Conservation (phyloP, 2,329 filamentous ascomycete species). For the Trichoderma lentiforme region DNA sequence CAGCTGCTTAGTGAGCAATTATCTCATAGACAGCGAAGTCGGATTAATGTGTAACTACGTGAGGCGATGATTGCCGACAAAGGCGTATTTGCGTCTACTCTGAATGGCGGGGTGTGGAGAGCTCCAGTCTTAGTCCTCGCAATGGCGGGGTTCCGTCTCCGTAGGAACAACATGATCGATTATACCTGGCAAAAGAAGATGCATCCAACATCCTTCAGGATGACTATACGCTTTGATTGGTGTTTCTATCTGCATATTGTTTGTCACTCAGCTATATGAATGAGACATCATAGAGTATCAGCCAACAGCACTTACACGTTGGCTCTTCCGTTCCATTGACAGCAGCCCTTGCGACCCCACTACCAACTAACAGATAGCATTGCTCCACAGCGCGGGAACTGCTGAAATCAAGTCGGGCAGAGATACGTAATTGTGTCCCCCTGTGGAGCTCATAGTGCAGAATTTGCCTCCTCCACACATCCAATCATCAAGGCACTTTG, state of each 20-base stretch:
- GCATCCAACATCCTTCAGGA: not conserved
- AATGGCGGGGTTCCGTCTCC: constrained; percentile 24
- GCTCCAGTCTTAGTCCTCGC: not conserved
- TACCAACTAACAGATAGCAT: not conserved
- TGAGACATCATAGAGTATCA: not conserved
- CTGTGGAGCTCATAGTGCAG: not conserved
- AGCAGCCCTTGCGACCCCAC: not conserved
- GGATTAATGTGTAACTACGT: not conserved
- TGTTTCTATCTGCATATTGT: not conserved
- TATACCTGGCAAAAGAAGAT: not conserved
- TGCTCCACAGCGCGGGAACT: not conserved
- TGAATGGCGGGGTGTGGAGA: constrained; percentile 12
- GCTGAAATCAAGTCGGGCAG: not conserved
- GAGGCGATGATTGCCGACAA: constrained; percentile 1
- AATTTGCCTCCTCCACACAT: not conserved
- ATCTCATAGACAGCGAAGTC: not conserved
- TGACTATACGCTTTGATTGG: not conserved
- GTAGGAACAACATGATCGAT: not conserved
- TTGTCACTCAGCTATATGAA: not conserved
- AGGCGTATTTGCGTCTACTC: not conserved
- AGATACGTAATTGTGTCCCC: not conserved
- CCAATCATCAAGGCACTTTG: constrained; percentile 25
- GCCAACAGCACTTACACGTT: not conserved
- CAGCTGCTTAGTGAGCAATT: constrained; percentile 8
- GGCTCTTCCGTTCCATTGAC: not conserved